Evolutionary conservation across 495 filamentous ascomycete genomes (phyloP), one percentile per base, ranked within the genome.

Genomic region (Hyaloscypha bicolor): DNA sequence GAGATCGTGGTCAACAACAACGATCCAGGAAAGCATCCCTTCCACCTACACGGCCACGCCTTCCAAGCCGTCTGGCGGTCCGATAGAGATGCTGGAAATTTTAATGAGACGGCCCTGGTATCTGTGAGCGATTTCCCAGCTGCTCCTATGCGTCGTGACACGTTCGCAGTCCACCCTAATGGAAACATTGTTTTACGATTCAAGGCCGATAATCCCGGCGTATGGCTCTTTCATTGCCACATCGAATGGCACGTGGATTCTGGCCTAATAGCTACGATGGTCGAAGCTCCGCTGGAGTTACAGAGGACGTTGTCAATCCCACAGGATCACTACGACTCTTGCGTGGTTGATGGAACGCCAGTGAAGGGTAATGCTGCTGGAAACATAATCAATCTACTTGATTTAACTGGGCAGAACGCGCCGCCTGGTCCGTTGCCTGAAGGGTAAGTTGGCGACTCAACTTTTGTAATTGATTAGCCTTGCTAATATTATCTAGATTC

Each of bases 31-130:
- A 53, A n/a, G 9, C 93, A 97, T 74, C 93, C 93, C 0, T 95
- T 95, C 83, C 92, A 96, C 80, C 80, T 96, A 2, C 93, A 96
- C 82, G 93, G 93, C 16, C 93, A 95, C 77, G 78, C 84, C 64
- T 95, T 94, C 80, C 92, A 95, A 73, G 80, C 88, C 3, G 64
- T 84, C 21, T 76, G 77, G 60, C 80, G 82, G 37, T 81, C 81
- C 6, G 78, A 69, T 0, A 74, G 79, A 48, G 75, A 81, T 9
- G 79, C 76, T 2, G 82, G 81, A 14, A 74, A 72, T 1, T 85
- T 79, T 55, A 75, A 77, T 39, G 74, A 77, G 6, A 71, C 61
- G 2, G 68, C 69, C 19, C 8, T 55, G 0, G 6, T 37, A 12
- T 64, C 62, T 21, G 55, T 58, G 35, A 73, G 63, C 9, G 51